phyloP scores from a whole-genome alignment of 305 asterid species.

The Striga hermonthica region DNA sequence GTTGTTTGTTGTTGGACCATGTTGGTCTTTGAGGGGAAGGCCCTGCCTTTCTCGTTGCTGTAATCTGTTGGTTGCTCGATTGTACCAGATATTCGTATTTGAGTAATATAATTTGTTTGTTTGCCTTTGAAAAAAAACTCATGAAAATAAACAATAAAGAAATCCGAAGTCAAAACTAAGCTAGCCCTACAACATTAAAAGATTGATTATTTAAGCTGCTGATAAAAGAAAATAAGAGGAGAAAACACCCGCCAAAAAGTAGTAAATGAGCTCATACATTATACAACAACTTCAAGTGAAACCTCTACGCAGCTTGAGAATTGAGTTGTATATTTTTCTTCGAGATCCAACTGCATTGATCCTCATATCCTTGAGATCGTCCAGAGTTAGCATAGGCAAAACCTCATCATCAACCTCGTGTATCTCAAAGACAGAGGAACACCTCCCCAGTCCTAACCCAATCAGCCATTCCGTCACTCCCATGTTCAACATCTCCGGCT shows the following conservation, averaged over 20 bases:
- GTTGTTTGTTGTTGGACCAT: too few species aligned
- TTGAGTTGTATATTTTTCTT: slow-evolving; percentile 74
- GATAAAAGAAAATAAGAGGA: too few species aligned
- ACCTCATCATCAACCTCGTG: slow-evolving; percentile 97
- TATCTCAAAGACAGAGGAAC: slow-evolving; percentile 72
- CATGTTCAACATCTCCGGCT: slow-evolving; percentile 47
- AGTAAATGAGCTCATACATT: background rate
- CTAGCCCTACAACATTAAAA: background rate
- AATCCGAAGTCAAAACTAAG: background rate
- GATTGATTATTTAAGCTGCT: too few species aligned
- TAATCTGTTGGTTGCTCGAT: too few species aligned
- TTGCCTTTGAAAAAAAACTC: too few species aligned
- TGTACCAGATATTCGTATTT: too few species aligned
- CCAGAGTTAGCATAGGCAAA: slow-evolving; percentile 78
- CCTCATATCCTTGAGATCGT: slow-evolving; percentile 97
- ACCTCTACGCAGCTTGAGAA: slow-evolving; percentile 27
- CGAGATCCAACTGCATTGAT: slow-evolving; percentile 88
- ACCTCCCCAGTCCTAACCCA: slow-evolving; percentile 77
- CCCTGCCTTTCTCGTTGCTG: too few species aligned
- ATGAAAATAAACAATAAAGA: background rate
- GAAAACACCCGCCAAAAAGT: too few species aligned
- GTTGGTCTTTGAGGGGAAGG: too few species aligned
- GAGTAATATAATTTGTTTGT: too few species aligned
- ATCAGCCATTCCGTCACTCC: slow-evolving; percentile 84
- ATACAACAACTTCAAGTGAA: background rate